phyloP scores from a whole-genome alignment of 164 flowering plant species.

The Piper betle region DNA sequence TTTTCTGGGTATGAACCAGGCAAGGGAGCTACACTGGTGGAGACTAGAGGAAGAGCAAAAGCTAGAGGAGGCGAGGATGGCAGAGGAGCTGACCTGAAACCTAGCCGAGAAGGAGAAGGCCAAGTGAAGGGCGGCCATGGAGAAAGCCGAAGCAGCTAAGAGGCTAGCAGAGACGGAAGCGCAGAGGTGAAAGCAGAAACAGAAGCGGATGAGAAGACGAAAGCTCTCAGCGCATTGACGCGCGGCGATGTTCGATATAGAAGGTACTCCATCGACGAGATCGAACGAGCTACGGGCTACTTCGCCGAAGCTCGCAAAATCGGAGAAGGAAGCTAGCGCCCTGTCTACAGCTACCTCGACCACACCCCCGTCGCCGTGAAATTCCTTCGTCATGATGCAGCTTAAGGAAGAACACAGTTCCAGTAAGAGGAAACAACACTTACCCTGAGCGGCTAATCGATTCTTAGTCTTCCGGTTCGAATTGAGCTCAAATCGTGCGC shows the following conservation, averaged over 20 bases:
- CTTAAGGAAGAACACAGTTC: constrained; percentile 72
- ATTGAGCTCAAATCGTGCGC: not conserved
- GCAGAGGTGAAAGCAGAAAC: constrained; percentile 43
- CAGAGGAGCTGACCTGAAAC: constrained; percentile 60
- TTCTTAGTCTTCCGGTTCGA: too few species aligned
- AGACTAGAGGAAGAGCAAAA: constrained; percentile 62
- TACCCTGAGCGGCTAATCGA: too few species aligned
- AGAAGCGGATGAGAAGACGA: constrained; percentile 53
- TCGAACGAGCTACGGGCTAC: constrained; percentile 48
- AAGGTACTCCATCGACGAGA: constrained; percentile 56
- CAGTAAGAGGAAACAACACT: constrained; percentile 40
- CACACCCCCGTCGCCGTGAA: constrained; percentile 67
- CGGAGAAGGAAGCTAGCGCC: constrained; percentile 82
- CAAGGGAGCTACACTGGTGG: constrained; percentile 77
- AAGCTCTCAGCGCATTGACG: constrained; percentile 18
- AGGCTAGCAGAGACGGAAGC: constrained; percentile 64
- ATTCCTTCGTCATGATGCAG: constrained; percentile 72
- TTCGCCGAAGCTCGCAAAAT: constrained; percentile 40
- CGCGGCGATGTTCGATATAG: constrained; percentile 39
- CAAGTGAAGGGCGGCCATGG: constrained; percentile 55
- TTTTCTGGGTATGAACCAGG: constrained; percentile 17
- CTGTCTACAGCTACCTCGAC: constrained; percentile 53
- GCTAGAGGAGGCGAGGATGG: constrained; percentile 46
- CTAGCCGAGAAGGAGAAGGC: constrained; percentile 56
- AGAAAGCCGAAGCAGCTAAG: constrained; percentile 68